Conservation (phyloP, 1,284 basidiomycete genomes). For the Malassezia furfur region DNA sequence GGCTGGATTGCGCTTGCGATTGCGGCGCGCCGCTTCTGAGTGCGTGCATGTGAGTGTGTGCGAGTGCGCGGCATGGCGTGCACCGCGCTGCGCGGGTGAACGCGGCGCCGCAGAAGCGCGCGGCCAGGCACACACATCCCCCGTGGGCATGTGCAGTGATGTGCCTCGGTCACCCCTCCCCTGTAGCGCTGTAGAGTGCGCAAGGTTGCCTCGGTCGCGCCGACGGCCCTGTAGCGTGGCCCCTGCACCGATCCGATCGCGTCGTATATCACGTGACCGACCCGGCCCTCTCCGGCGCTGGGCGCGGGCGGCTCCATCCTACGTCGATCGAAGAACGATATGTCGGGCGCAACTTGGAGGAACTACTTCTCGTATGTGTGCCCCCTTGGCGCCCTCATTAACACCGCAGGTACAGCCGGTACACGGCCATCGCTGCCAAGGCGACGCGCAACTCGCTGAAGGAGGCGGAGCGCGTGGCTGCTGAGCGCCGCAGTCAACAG, state of each 20-base stretch:
- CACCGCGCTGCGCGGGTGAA: no score
- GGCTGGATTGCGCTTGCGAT: conserved; percentile 41
- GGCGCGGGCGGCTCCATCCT: background rate
- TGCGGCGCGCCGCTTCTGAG: conserved; percentile 1
- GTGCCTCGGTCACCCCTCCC: no score
- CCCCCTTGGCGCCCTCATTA: background rate
- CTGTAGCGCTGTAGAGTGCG: no score
- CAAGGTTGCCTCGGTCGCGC: no score
- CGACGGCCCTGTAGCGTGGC: background rate
- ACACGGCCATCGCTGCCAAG: conserved; percentile 49
- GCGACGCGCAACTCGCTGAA: conserved; percentile 50
- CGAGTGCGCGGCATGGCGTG: no score
- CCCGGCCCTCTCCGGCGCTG: background rate
- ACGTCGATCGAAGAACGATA: conserved; percentile 17
- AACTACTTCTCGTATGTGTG: conserved; percentile 40
- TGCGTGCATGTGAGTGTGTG: no score
- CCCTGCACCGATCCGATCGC: background rate
- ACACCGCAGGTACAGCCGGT: conserved; percentile 50
- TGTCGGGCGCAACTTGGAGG: conserved; percentile 44
- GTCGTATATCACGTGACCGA: conserved; percentile 9
- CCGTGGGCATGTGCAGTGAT: background rate
- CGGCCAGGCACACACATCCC: no score
- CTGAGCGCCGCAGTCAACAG: conserved; percentile 48
- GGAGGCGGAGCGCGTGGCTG: conserved; percentile 49
- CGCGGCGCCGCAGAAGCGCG: no score